These are phyloP conservation scores for Ascochyta rabiei DNA, from an alignment of 2,329 filamentous ascomycete genomes.

Conservation along the genomic window DNA sequence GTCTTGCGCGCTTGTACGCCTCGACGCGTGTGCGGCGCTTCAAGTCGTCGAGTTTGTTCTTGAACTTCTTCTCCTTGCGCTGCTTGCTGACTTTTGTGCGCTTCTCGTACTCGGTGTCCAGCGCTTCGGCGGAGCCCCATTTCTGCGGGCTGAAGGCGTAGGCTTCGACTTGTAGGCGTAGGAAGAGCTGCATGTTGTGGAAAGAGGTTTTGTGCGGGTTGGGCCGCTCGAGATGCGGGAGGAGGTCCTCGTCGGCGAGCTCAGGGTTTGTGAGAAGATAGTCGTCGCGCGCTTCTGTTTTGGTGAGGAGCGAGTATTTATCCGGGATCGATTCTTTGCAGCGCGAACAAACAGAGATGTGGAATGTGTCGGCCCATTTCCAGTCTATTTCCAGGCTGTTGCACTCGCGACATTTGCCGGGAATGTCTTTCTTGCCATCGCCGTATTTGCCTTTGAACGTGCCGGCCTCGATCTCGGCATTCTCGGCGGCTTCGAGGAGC, in stretches of 20 bases:
- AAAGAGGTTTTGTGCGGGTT: conserved; percentile 96
- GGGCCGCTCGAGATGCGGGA: conserved; percentile 85
- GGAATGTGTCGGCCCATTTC: conserved; percentile 89
- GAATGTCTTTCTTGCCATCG: conserved; percentile 46
- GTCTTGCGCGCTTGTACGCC: conserved; percentile 70
- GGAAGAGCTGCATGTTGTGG: conserved; percentile 98
- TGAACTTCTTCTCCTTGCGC: conserved; percentile 90
- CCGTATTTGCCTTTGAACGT: conserved; percentile 43
- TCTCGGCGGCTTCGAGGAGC: conserved; percentile 47
- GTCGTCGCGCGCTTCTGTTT: conserved; percentile 94
- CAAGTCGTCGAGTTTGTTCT: conserved; percentile 82
- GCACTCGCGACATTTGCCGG: conserved; percentile 85
- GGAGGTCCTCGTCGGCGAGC: conserved; percentile 82
- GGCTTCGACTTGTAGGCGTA: conserved; percentile 91
- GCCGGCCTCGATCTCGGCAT: conserved; percentile 45
- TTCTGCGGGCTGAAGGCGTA: conserved; percentile 83
- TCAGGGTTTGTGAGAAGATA: conserved; percentile 95
- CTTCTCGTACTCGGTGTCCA: conserved; percentile 87
- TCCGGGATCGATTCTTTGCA: conserved; percentile 93
- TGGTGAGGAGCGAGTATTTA: conserved; percentile 93
- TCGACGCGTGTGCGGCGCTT: conserved; percentile 95
- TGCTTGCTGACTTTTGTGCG: conserved; percentile 80
- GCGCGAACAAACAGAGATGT: conserved; percentile 72
- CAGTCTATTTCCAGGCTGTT: conserved; percentile 86
- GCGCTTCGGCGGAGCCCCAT: conserved; percentile 84